phyloP scores from a whole-genome alignment of 192 early-diverging fungal genomes.

The Coemansia asiatica region DNA sequence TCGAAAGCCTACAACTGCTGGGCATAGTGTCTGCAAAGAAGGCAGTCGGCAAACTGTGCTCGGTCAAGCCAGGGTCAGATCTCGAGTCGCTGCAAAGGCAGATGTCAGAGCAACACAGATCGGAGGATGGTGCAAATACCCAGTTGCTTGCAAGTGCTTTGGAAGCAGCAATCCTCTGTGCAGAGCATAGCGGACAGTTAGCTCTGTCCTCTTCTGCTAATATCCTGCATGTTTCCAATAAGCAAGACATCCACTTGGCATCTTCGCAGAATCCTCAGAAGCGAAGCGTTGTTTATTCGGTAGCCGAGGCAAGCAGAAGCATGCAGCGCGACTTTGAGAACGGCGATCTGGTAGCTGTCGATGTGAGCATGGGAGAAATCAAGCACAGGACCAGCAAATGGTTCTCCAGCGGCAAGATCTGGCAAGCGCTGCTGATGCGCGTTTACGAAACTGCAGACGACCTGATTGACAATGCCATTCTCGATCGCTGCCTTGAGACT shows the following conservation, averaged over 20 bases:
- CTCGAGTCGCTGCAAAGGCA: not conserved
- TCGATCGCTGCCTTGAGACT: slow-evolving; percentile 41
- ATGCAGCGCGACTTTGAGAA: slow-evolving; percentile 33
- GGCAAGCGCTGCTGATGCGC: slow-evolving; percentile 39
- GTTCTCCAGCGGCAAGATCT: slow-evolving; percentile 41
- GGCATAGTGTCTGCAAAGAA: slow-evolving; percentile 4
- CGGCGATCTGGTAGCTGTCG: slow-evolving; percentile 27
- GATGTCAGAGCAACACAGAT: not conserved
- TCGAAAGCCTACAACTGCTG: slow-evolving; percentile 17
- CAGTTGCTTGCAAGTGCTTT: slow-evolving; percentile 2
- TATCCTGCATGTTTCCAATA: not conserved
- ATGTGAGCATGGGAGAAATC: slow-evolving; percentile 30
- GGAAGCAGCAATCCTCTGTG: slow-evolving; percentile 16
- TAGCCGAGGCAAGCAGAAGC: slow-evolving; percentile 24
- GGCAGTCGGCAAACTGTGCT: not conserved
- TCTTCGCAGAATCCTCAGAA: not conserved
- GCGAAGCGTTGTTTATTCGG: not conserved
- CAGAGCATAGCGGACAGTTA: slow-evolving; percentile 12
- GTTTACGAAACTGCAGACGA: slow-evolving; percentile 38
- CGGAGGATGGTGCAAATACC: not conserved
- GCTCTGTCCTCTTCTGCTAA: not conserved
- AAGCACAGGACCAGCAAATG: slow-evolving; percentile 28
- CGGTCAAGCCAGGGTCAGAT: not conserved
- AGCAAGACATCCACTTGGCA: not conserved
- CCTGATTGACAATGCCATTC: slow-evolving; percentile 30